Percentiles rank a stretch among this genome's conserved stretches.
Conservation (phyloP, 495 filamentous ascomycete genomes). For the Hypoxylon subgilvum region DNA sequence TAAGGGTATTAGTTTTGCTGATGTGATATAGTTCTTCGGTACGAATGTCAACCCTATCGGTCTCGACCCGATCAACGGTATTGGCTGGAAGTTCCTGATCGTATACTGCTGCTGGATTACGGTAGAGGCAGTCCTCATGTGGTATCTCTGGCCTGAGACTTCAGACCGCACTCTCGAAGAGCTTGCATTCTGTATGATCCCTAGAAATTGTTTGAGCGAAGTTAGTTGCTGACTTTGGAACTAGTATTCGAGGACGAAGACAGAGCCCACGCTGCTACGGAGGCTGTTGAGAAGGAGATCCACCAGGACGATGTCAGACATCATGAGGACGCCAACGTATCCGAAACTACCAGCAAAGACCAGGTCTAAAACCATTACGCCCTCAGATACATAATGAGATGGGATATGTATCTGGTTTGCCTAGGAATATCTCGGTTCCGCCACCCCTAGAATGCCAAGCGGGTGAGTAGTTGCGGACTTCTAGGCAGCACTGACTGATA, state of each 20-base stretch:
- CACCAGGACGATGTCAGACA: constrained; percentile 30
- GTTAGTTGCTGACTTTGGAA: constrained; percentile 10
- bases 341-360: constrained; percentile 31
- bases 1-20: not conserved
- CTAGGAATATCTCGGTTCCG: too few relatives aligned
- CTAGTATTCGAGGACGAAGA: constrained; percentile 63
- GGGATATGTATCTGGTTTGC: not conserved
- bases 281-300: constrained; percentile 57
- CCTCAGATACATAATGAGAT: too few relatives aligned
- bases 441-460: too few relatives aligned
- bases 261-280: constrained; percentile 52
- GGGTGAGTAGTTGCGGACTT: too few relatives aligned
- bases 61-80: constrained; percentile 49
- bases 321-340: constrained; percentile 15
- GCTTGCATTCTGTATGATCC: constrained; percentile 59
- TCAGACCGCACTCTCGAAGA: constrained; percentile 64
- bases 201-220: not conserved
- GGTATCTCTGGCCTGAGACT: constrained; percentile 66
- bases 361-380: constrained; percentile 11
- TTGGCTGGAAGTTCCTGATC: constrained; percentile 68
- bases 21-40: constrained; percentile 56
- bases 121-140: constrained; percentile 61
- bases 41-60: constrained; percentile 71
- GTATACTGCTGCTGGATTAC: constrained; percentile 66
- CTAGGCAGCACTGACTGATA: too few relatives aligned